These are phyloP conservation scores for Russula compacta DNA, from an alignment of 768 basidiomycete genomes.

Conservation along the genomic window DNA sequence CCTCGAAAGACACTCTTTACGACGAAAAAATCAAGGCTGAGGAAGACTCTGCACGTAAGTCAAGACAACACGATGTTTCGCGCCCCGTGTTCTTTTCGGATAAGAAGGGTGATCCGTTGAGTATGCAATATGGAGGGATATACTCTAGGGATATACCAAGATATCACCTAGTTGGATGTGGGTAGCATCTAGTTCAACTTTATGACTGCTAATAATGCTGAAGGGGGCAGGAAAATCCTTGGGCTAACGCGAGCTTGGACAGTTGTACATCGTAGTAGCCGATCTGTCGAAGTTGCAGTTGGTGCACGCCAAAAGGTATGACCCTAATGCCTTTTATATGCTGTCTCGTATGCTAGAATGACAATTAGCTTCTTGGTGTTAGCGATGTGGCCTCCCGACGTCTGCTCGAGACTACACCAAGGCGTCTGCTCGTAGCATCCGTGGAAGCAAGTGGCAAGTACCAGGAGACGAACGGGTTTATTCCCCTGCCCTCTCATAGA, in stretches of 20 bases:
- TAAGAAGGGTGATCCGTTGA: slow-evolving; percentile 20
- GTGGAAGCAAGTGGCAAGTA: slow-evolving; percentile 35
- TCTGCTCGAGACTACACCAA: slow-evolving; percentile 45
- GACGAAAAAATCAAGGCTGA: slow-evolving; percentile 29
- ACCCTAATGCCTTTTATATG: slow-evolving; percentile 24
- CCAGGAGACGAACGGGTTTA: slow-evolving; percentile 58
- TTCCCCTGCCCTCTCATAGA: slow-evolving; percentile 44
- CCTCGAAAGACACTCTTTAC: slow-evolving; percentile 16
- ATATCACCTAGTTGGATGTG: slow-evolving; percentile 18
- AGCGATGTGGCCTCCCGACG: slow-evolving; percentile 49
- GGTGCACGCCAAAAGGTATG: slow-evolving; percentile 16
- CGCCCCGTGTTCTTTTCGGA: slow-evolving; percentile 50
- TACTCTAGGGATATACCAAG: slow-evolving; percentile 15
- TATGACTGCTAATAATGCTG: slow-evolving; percentile 11
- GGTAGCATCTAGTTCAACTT: background rate
- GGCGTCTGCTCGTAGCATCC: slow-evolving; percentile 37
- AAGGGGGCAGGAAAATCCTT: slow-evolving; percentile 19
- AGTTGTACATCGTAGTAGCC: slow-evolving; percentile 4
- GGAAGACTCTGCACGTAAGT: slow-evolving; percentile 28
- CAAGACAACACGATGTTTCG: slow-evolving; percentile 23
- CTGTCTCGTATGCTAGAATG: background rate
- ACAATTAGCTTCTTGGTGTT: slow-evolving; percentile 32
- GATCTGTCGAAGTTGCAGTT: slow-evolving; percentile 11
- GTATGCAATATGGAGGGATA: slow-evolving; percentile 16
- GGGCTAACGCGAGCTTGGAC: slow-evolving; percentile 13